Evolutionary conservation across 148 eudicot species (phyloP), one percentile per base, ranked within the genome.

Genomic region (Amaranthus cruentus): DNA sequence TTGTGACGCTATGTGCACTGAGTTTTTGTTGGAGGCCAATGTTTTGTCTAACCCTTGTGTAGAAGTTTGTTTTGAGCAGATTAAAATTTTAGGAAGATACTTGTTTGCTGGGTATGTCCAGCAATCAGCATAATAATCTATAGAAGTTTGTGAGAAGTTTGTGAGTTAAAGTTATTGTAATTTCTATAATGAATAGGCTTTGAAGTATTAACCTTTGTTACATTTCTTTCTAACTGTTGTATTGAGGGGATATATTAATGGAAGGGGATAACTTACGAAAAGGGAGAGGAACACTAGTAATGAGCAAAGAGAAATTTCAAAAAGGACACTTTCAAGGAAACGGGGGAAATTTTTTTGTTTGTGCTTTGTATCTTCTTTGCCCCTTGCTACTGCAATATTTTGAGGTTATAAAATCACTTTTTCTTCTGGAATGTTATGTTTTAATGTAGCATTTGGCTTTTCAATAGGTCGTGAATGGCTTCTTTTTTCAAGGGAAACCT

Each of bases 381-480:
- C 38, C 38, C 10, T 7, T 69, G 59, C 2, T 69, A 2, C 42
- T 6, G 15, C 49, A 47, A 50, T 4, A 55, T 50, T 60, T 62
- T 58, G 52, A 47, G 38, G 8, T 10, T 46, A 51, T 0, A 28
- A 43, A n/a, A 59, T 12, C 61, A 48, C 44, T 77, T 6, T 15
- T 53, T 47, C 69, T 61, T 42, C 46, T 54, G 61, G 73, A 63
- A 12, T 46, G 18, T 38, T 53, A 62, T 47, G 44, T 44, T 9
- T 51, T 68, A 44, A 42, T 15, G 4, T 8, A 47, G 55, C 56
- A 18, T 73, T 73, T 66, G 50, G 57, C 44, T 65, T 70, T 28
- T 55, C 60, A 62, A 54, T 84, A 94, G 98, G 97, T 95, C 81
- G 95, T 90, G 54, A 95, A 95, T 86, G 98, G 98, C 67, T 95